Evolutionary conservation across 441 rosid species (phyloP).

Genomic region (Populus trichocarpa): DNA sequence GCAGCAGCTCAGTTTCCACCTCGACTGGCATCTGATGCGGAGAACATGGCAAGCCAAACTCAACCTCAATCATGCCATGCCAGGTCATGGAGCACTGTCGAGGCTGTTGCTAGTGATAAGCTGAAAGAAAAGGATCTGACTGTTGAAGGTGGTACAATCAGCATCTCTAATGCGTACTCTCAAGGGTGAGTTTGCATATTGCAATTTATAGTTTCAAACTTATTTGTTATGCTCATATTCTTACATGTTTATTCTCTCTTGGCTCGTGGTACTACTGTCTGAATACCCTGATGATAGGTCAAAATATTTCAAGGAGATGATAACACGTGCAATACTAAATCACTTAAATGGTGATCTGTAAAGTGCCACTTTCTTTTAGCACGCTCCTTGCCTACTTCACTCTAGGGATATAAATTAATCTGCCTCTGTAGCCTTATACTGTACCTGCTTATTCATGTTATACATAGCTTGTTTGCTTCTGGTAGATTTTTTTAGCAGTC

Average conservation of each 20-base stretch:
- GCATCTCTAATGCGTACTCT: conserved; percentile 75
- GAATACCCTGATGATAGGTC: neutral
- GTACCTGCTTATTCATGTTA: neutral
- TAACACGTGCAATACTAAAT: neutral
- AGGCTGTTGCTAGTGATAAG: conserved; percentile 32
- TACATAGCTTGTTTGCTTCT: neutral
- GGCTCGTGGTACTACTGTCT: neutral
- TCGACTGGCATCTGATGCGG: conserved; percentile 37
- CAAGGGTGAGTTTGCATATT: conserved; percentile 53
- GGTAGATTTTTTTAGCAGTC: neutral
- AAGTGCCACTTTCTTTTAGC: neutral
- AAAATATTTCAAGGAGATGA: neutral
- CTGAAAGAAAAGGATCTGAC: conserved; percentile 51
- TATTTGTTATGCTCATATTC: too few relatives aligned
- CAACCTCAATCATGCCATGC: conserved; percentile 28
- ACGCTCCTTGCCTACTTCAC: neutral
- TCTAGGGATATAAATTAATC: neutral
- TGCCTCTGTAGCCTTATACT: neutral
- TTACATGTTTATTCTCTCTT: neutral
- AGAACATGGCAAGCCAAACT: conserved; percentile 25
- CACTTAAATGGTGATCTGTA: neutral
- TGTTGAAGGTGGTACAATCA: conserved; percentile 74
- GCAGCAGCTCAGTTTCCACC: conserved; percentile 38
- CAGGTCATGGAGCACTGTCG: conserved; percentile 25
- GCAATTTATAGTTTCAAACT: neutral